Evolutionary conservation across 106 monocot genomes (phyloP).

Genomic region (Dioscorea zingiberensis): DNA sequence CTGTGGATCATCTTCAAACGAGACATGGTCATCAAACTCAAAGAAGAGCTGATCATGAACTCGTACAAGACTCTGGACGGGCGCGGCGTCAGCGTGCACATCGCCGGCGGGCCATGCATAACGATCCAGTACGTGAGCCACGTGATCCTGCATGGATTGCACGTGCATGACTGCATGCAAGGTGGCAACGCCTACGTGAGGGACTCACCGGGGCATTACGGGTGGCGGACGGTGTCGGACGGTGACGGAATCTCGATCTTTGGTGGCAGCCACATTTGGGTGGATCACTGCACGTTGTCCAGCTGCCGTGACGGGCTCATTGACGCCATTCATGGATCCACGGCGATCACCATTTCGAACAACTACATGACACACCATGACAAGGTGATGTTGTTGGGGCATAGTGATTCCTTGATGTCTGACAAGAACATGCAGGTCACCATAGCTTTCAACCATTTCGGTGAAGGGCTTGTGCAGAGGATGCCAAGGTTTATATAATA

Average conservation of each 20-base stretch:
- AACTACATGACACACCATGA: constrained; percentile 12
- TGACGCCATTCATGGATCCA: constrained; percentile 8
- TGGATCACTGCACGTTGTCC: constrained; percentile 5
- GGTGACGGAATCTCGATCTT: constrained; percentile 12
- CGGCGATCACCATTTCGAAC: constrained; percentile 13
- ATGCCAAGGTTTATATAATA: constrained; percentile 7
- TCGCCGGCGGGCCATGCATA: constrained; percentile 10
- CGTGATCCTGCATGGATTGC: constrained; percentile 5
- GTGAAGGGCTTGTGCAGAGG: constrained; percentile 5
- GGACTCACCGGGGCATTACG: constrained; percentile 13
- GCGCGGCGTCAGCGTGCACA: constrained; percentile 10
- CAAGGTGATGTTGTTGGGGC: constrained; percentile 12
- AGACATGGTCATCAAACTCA: constrained; percentile 13
- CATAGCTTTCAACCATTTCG: constrained; percentile 11
- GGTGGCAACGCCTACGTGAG: constrained; percentile 15
- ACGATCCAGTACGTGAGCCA: constrained; percentile 10
- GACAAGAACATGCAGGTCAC: constrained; percentile 16
- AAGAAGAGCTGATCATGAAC: constrained; percentile 11
- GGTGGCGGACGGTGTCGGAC: constrained; percentile 15
- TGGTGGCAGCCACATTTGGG: constrained; percentile 3
- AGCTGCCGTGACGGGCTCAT: constrained; percentile 5
- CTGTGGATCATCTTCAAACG: constrained; percentile 14
- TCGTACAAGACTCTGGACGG: constrained; percentile 13
- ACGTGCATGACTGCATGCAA: constrained; percentile 9
- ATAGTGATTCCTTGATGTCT: constrained; percentile 1